Evolutionary conservation across 129 eudicot species (phyloP).

Genomic region (Dittrichia graveolens): DNA sequence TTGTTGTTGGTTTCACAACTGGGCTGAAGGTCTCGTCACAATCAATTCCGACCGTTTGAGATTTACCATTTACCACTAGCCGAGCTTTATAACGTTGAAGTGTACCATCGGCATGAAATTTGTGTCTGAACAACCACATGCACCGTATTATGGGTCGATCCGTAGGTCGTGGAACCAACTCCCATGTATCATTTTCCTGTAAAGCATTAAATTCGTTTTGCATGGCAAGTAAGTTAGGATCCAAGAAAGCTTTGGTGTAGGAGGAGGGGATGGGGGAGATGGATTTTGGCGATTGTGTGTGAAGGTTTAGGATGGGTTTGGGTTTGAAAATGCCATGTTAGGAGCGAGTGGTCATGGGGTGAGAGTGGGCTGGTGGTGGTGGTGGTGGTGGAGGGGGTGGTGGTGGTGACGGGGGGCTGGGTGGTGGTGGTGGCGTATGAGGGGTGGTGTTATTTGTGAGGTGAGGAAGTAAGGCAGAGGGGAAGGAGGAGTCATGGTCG

Average conservation of each 20-base stretch:
- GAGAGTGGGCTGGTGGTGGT: too few species aligned
- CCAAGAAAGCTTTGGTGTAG: not conserved
- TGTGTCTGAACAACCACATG: not conserved
- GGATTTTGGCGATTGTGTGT: not conserved
- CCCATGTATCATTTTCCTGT: not conserved
- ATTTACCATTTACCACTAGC: not conserved
- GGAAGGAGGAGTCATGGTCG: not conserved
- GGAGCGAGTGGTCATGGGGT: not conserved
- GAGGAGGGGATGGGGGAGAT: not conserved
- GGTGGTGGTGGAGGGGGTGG: not conserved
- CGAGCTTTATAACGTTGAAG: not conserved
- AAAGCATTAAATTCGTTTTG: not conserved
- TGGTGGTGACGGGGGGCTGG: too few species aligned
- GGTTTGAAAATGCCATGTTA: not conserved
- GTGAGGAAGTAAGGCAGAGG: too few species aligned
- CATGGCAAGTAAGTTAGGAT: not conserved
- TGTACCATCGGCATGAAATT: not conserved
- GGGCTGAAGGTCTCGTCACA: constrained; percentile 3
- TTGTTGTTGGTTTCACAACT: not conserved
- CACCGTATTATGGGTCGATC: not conserved
- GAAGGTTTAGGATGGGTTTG: not conserved
- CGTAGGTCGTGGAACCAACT: not conserved
- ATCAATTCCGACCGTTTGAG: not conserved
- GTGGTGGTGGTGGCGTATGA: too few species aligned
- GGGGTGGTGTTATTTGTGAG: too few species aligned